Base-by-base conservation (phyloP, 108 stramenopile genomes). In the Skeletonema potamos region DNA sequence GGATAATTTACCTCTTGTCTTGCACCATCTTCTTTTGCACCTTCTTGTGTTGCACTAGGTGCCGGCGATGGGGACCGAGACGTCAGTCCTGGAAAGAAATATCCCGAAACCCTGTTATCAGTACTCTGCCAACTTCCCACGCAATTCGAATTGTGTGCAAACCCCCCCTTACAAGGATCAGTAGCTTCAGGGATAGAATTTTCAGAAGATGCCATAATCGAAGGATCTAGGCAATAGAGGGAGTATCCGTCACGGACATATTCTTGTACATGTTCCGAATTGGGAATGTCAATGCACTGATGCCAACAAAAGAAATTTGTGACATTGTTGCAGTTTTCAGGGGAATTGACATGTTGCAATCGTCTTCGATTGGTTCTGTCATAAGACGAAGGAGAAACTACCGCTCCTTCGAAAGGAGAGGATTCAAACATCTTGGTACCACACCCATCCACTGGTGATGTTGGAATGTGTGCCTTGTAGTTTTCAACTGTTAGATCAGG, bases 301-400 rank as follows among this genome's bases (percentile, higher is more conserved):
- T 88, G 80, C 92, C 92, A 93, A 76, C 92, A 93, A 73, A 82
- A 91, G 68, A 93, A 93, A 27, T 89, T 89, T 33, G 89, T 91
- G 5, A 51, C 46, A 57, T 93, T 93, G 74, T 89, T 89, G 76
- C 92, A 93, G 30, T 68, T 75, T 26, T 58, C 37, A 12, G 88
- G 79, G 32, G 83, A 77, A 59, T 75, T 56, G 29, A 88, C 86
- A 27, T 83, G 77, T 22, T 84, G 83, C 8, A 86, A 63, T 8
- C 88, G 79, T 9, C 55, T 41, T 22, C 32, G 34, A 51, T 29
- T 58, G 26, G 54, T 62, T 24, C n/a, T 29, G 28, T 43, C 28
- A 27, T 15, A 34, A n/a, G 39, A 20, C 13, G 39, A 13, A 9
- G 13, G 26, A 43, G 30, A 12, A 1, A 17, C 13, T 3, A 18